These are phyloP conservation scores for Ceratopteris richardii DNA, from an alignment of 75 land plant species.

Conservation along the genomic window DNA sequence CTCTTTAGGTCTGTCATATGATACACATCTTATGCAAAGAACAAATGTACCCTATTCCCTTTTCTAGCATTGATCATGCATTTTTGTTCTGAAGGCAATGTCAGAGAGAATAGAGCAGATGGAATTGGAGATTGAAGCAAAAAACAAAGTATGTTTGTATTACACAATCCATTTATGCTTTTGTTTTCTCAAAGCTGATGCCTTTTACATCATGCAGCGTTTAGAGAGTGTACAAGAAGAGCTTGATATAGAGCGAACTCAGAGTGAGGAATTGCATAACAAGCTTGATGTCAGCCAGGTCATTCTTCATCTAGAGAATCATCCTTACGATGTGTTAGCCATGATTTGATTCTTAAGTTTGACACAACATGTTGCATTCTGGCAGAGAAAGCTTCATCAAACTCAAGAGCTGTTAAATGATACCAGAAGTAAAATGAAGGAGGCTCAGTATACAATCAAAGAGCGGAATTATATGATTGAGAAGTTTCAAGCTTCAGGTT, in stretches of 20 bases:
- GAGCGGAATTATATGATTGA: constrained; percentile 28
- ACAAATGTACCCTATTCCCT: neutral
- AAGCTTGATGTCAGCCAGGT: constrained; percentile 46
- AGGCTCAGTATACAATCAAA: constrained; percentile 12
- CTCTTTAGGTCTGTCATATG: neutral
- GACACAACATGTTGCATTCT: neutral
- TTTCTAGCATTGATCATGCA: neutral
- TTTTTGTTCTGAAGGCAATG: constrained; percentile 19
- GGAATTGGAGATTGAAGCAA: constrained; percentile 31
- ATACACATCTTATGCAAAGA: neutral
- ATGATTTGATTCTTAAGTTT: neutral
- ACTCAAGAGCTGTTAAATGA: constrained; percentile 17
- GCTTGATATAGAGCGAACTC: constrained; percentile 39
- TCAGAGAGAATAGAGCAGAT: constrained; percentile 29
- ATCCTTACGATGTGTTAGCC: no score
- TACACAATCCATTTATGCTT: neutral
- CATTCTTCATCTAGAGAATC: neutral
- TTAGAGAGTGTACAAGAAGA: constrained; percentile 61
- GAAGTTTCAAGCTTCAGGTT: constrained; percentile 23
- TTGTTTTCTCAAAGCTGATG: neutral
- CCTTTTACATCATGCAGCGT: constrained; percentile 30
- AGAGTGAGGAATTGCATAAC: constrained; percentile 33
- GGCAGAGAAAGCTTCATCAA: constrained; percentile 22
- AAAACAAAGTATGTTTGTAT: constrained; percentile 21
- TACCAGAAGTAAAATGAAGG: constrained; percentile 17